Evolutionary conservation across 208 protist species (phyloP).

Genomic region (Spongospora subterranea): DNA sequence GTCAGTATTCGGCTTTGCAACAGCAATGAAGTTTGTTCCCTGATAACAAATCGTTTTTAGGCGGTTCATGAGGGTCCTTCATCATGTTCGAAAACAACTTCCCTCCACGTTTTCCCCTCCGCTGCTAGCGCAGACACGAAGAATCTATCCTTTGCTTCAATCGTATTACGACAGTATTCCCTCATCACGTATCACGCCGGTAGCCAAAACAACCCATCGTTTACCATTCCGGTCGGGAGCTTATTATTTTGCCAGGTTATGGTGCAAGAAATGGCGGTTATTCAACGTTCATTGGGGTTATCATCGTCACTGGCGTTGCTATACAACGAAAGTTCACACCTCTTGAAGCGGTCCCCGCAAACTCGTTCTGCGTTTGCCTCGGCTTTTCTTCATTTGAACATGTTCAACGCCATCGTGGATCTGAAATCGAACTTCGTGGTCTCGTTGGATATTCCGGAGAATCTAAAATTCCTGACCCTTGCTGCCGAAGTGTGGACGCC

Average conservation of each 20-base stretch:
- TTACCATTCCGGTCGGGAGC: neutral
- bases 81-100: neutral
- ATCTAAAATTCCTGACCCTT: neutral
- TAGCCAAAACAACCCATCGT: neutral
- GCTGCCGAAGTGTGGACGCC: neutral
- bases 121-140: neutral
- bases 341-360: neutral
- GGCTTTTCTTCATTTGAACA: neutral
- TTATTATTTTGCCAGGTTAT: neutral
- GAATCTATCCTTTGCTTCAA: neutral
- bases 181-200: neutral
- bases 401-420: neutral
- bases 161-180: neutral
- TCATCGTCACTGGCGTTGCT: neutral
- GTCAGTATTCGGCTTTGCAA: neutral
- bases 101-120: neutral
- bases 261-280: neutral
- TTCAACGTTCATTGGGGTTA: neutral
- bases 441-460: neutral
- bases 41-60: neutral
- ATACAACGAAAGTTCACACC: neutral
- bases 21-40: neutral
- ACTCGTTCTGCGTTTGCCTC: neutral
- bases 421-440: neutral
- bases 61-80: neutral